Conservation (phyloP, 768 basidiomycete genomes). For the Gymnopilus dilepis region DNA sequence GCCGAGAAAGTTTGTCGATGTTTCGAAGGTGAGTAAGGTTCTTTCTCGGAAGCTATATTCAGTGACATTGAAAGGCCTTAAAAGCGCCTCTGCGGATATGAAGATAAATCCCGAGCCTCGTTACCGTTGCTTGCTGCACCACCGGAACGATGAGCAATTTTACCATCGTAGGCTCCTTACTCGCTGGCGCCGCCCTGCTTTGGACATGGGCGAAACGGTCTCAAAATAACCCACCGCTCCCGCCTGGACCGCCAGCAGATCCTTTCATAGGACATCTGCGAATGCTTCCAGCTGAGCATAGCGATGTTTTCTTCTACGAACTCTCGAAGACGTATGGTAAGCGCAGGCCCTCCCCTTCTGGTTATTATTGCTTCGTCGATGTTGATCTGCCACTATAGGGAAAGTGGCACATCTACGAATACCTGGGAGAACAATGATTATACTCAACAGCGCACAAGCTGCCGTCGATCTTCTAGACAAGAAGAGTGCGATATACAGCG, state of each 20-base stretch:
- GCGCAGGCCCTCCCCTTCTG: neutral
- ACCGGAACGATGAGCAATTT: too few relatives aligned
- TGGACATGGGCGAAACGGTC: neutral
- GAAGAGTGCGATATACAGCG: slow-evolving; percentile 64
- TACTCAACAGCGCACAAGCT: slow-evolving; percentile 52
- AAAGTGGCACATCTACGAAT: slow-evolving; percentile 54
- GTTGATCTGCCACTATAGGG: neutral
- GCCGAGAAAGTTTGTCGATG: too few relatives aligned
- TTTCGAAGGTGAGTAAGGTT: neutral
- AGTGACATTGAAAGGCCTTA: too few relatives aligned
- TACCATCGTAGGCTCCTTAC: neutral
- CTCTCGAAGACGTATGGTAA: slow-evolving; percentile 39
- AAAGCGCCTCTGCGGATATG: too few relatives aligned
- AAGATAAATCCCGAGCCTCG: too few relatives aligned
- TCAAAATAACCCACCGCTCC: slow-evolving; percentile 13
- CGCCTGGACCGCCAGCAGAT: slow-evolving; percentile 43
- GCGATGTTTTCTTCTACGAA: slow-evolving; percentile 16
- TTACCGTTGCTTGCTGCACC: too few relatives aligned
- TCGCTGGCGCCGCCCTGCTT: neutral
- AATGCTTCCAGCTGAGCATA: slow-evolving; percentile 16
- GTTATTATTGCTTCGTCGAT: too few relatives aligned
- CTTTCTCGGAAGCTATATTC: neutral
- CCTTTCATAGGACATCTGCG: slow-evolving; percentile 7
- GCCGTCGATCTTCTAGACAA: slow-evolving; percentile 64
- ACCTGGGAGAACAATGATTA: slow-evolving; percentile 56